These are phyloP conservation scores for Lodderomyces jiufengensis DNA, from an alignment of 1,139 yeast genomes.

Conservation along the genomic window DNA sequence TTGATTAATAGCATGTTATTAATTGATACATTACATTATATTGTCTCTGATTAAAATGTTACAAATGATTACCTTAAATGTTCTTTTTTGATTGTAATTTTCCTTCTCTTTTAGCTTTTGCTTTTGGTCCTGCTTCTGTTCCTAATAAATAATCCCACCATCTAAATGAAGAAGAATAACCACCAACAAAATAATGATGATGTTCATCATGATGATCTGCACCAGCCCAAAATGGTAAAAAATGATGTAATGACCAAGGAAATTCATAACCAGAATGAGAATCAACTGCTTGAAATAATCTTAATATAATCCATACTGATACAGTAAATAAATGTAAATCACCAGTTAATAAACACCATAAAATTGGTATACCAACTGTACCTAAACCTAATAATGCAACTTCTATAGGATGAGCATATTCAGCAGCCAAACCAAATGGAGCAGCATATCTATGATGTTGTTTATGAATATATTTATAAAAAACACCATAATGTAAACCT, in stretches of 20 bases:
- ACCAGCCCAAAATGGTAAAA: conserved; percentile 50
- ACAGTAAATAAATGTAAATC: conserved; percentile 44
- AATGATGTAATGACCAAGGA: conserved; percentile 46
- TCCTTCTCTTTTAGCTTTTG: conserved; percentile 35
- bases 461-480: conserved; percentile 46
- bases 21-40: no score
- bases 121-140: conserved; percentile 46
- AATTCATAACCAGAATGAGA: conserved; percentile 49
- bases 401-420: conserved; percentile 48
- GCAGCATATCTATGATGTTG: conserved; percentile 50
- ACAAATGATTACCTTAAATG: conserved; percentile 4
- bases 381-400: conserved; percentile 45
- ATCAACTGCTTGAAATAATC: conserved; percentile 48
- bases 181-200: conserved; percentile 45
- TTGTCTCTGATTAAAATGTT: background rate
- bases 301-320: conserved; percentile 39
- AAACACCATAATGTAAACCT: conserved; percentile 43
- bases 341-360: conserved; percentile 35
- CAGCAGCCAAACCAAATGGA: conserved; percentile 49
- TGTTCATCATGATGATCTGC: conserved; percentile 50
- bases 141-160: conserved; percentile 45
- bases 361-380: conserved; percentile 46
- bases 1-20: no score
- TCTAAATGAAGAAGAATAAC: conserved; percentile 44
- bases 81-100: conserved; percentile 26